Evolutionary conservation across 2,329 filamentous ascomycete genomes (phyloP).

Genomic region (Chalaropsis thielavioides): DNA sequence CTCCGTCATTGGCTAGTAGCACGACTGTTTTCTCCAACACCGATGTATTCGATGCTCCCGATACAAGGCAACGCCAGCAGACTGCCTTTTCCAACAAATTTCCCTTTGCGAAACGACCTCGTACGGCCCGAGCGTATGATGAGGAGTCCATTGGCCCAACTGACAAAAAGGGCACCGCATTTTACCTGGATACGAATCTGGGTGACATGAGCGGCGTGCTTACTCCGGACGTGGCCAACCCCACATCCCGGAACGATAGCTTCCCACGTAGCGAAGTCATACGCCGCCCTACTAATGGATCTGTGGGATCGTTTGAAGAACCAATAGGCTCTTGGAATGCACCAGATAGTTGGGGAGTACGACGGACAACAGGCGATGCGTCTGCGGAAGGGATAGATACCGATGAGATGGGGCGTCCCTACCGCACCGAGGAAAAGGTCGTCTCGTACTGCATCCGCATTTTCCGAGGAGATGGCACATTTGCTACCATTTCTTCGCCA

Average conservation of each 20-base stretch:
- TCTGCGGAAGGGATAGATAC: constrained; percentile 52
- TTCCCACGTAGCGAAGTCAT: constrained; percentile 8
- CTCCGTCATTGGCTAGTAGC: constrained; percentile 1
- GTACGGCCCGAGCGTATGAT: constrained; percentile 33
- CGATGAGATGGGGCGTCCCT: constrained; percentile 23
- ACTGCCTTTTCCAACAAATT: constrained; percentile 45
- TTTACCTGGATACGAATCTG: constrained; percentile 74
- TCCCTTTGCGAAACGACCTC: constrained; percentile 44
- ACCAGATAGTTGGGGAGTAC: constrained; percentile 92
- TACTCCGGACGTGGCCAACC: background rate
- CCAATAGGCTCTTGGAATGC: constrained; percentile 66
- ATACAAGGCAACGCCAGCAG: constrained; percentile 13
- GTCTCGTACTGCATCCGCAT: constrained; percentile 83
- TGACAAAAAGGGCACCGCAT: constrained; percentile 49
- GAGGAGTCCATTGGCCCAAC: constrained; percentile 48
- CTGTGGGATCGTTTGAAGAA: constrained; percentile 19
- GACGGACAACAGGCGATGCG: constrained; percentile 51
- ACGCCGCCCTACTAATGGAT: constrained; percentile 7
- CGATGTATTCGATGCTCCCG: constrained; percentile 18
- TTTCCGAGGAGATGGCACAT: constrained; percentile 86
- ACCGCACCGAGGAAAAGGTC: constrained; percentile 45
- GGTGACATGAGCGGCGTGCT: constrained; percentile 64
- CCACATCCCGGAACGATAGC: background rate
- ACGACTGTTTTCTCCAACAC: constrained; percentile 12
- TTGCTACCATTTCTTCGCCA: constrained; percentile 75